phyloP scores from a whole-genome alignment of 2,329 filamentous ascomycete species.

The Aspergillus sp. region DNA sequence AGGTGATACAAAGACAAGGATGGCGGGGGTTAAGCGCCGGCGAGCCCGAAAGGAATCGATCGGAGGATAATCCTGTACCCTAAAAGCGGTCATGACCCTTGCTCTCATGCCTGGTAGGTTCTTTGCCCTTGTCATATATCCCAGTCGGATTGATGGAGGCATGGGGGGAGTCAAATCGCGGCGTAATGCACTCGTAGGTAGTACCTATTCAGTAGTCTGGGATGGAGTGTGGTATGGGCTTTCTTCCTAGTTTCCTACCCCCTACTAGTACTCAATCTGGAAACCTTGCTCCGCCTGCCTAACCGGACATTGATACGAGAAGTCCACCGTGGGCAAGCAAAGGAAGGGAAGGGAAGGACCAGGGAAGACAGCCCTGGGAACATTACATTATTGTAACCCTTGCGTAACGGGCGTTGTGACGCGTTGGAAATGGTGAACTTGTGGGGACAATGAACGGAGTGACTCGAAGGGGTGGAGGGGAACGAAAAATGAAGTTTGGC shows the following conservation, averaged over 20 bases:
- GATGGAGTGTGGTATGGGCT: neutral
- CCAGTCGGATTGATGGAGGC: neutral
- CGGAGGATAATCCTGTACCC: neutral
- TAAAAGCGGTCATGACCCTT: neutral
- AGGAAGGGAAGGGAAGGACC: neutral
- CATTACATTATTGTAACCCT: slow-evolving; percentile 4
- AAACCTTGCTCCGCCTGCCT: neutral
- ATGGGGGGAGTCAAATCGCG: neutral
- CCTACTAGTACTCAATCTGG: neutral
- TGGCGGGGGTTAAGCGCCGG: neutral
- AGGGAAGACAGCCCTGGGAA: neutral
- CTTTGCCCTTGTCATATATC: neutral
- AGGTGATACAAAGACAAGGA: neutral
- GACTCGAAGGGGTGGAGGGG: neutral
- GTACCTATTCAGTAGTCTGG: neutral
- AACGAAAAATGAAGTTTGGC: neutral
- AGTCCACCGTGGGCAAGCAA: neutral
- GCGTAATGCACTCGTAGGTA: neutral
- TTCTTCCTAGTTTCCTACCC: neutral
- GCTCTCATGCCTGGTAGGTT: neutral
- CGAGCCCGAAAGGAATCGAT: neutral
- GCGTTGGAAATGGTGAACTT: slow-evolving; percentile 9
- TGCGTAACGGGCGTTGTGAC: slow-evolving; percentile 12
- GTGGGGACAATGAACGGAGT: slow-evolving; percentile 1
- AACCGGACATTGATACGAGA: neutral